Conservation (phyloP, 306 rosid species). For the Abrus precatorius region DNA sequence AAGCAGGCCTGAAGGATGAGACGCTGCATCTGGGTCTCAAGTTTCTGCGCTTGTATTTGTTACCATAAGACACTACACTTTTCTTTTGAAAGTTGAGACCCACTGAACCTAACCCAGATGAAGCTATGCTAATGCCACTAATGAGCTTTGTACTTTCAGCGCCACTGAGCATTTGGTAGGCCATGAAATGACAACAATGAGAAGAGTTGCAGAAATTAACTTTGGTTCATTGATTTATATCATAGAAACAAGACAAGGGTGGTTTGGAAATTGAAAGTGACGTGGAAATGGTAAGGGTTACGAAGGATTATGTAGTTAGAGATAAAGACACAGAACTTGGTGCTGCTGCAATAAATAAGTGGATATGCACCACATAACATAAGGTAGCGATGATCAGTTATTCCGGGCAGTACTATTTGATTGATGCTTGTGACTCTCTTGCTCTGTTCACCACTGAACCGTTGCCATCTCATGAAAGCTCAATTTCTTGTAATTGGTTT, state of each 20-base stretch:
- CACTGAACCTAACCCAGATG: conserved; percentile 58
- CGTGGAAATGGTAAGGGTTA: too few relatives aligned
- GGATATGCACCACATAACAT: conserved; percentile 47
- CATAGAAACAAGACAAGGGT: conserved; percentile 30
- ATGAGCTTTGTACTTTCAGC: conserved; percentile 66
- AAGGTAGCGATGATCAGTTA: background rate
- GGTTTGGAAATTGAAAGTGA: too few relatives aligned
- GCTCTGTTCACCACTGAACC: conserved; percentile 29
- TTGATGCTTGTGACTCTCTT: conserved; percentile 30
- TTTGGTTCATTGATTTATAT: background rate
- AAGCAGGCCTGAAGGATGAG: conserved; percentile 73
- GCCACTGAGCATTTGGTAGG: conserved; percentile 55
- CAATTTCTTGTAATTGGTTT: background rate
- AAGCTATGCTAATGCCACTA: conserved; percentile 47
- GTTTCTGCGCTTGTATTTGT: conserved; percentile 38
- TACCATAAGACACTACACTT: conserved; percentile 41
- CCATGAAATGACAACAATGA: conserved; percentile 48
- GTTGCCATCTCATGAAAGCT: conserved; percentile 40
- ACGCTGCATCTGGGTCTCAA: conserved; percentile 40
- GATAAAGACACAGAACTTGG: conserved; percentile 45
- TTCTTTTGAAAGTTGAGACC: conserved; percentile 57
- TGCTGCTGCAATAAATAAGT: conserved; percentile 28
- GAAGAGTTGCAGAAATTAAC: background rate
- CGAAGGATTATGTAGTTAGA: conserved; percentile 37
- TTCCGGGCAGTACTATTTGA: background rate